Evolutionary conservation across 345 rosid genomes (phyloP).

Genomic region (Euphorbia tirucalli): DNA sequence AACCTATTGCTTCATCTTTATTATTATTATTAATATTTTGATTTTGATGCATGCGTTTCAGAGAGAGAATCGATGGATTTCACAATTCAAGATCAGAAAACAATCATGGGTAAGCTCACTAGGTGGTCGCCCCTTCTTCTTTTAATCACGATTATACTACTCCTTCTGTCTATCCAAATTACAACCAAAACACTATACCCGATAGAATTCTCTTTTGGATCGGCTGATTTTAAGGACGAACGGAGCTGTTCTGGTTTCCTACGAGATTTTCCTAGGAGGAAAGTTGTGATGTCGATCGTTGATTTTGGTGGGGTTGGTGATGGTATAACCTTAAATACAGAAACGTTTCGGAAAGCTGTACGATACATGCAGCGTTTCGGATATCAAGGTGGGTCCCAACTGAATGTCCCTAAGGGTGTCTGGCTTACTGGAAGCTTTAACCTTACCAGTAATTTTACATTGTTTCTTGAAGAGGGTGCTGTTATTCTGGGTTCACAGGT

Average conservation of each 20-base stretch:
- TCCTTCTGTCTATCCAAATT: constrained; percentile 60
- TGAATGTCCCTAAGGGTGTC: constrained; percentile 70
- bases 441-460: constrained; percentile 86
- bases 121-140: constrained; percentile 47
- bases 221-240: constrained; percentile 8
- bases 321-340: constrained; percentile 73
- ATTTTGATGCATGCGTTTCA: too few species aligned
- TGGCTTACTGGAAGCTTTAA: constrained; percentile 96
- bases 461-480: constrained; percentile 80
- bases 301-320: constrained; percentile 96
- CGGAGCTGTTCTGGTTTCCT: constrained; percentile 40
- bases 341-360: constrained; percentile 65
- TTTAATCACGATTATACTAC: constrained; percentile 44
- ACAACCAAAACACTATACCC: constrained; percentile 43
- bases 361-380: constrained; percentile 46
- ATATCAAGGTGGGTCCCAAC: constrained; percentile 60
- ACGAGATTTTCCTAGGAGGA: constrained; percentile 34
- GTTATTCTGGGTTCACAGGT: constrained; percentile 87
- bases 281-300: constrained; percentile 59
- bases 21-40: too few species aligned
- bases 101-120: constrained; percentile 24
- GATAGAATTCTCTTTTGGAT: constrained; percentile 22
- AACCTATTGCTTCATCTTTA: too few species aligned
- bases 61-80: constrained; percentile 26
- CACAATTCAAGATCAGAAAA: constrained; percentile 32